These are phyloP conservation scores for Colletotrichum cuscutae DNA, from an alignment of 2,329 filamentous ascomycete genomes.

Conservation along the genomic window DNA sequence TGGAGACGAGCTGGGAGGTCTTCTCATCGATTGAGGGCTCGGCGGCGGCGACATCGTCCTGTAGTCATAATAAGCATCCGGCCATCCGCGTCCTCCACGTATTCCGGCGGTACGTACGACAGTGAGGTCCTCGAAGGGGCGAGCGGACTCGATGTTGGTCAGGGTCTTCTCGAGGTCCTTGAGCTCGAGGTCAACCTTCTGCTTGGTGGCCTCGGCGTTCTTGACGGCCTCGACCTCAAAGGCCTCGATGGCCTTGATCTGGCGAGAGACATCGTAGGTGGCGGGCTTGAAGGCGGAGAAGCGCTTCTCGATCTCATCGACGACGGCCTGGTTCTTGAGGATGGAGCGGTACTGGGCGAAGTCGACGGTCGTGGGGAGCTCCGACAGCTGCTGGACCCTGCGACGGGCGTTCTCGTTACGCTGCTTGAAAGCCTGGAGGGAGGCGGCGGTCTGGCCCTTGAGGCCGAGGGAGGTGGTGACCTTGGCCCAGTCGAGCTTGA, in stretches of 20 bases:
- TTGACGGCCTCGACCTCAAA: constrained; percentile 97
- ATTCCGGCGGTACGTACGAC: constrained; percentile 75
- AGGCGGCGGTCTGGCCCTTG: constrained; percentile 90
- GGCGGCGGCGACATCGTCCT: constrained; percentile 95
- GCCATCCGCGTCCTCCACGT: constrained; percentile 3
- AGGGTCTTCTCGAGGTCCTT: constrained; percentile 93
- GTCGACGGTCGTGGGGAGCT: constrained; percentile 88
- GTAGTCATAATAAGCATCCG: constrained; percentile 42
- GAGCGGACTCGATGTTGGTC: constrained; percentile 95
- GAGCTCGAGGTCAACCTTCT: constrained; percentile 94
- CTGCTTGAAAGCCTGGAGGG: constrained; percentile 98
- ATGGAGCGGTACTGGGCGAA: constrained; percentile 91
- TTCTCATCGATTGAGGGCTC: constrained; percentile 98
- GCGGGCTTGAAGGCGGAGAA: constrained; percentile 91
- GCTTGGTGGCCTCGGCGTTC: constrained; percentile 97
- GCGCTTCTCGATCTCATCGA: constrained; percentile 98
- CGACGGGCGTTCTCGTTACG: constrained; percentile 98
- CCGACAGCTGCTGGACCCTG: constrained; percentile 85
- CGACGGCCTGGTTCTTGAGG: constrained; percentile 94
- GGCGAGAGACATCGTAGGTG: constrained; percentile 91
- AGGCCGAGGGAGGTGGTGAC: constrained; percentile 94
- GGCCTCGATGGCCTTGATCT: constrained; percentile 97
- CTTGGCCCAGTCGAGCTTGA: constrained; percentile 99
- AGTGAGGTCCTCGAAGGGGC: constrained; percentile 96
- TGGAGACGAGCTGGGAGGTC: constrained; percentile 92